Evolutionary conservation across 1,284 basidiomycete genomes (phyloP).

Genomic region (Cryptococcus sp.): DNA sequence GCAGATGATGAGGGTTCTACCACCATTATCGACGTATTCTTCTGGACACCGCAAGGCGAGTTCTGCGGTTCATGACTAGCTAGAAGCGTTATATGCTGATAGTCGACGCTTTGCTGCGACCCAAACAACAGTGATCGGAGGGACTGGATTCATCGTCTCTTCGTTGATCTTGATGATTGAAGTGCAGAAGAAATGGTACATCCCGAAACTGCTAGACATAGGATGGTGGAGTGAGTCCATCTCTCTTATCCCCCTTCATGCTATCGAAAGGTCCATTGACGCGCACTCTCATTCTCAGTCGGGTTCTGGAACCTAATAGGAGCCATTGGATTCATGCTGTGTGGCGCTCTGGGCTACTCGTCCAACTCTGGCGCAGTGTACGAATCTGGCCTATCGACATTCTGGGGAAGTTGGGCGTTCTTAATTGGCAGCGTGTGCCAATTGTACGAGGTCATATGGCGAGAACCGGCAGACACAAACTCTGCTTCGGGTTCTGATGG

Average conservation of each 20-base stretch:
- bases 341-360: constrained; percentile 61
- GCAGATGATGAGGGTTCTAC: constrained; percentile 45
- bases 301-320: constrained; percentile 64
- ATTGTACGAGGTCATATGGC: constrained; percentile 51
- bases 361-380: constrained; percentile 54
- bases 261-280: neutral
- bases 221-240: constrained; percentile 60
- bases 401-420: constrained; percentile 67
- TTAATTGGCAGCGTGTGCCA: constrained; percentile 63
- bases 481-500: neutral
- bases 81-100: neutral
- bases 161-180: constrained; percentile 62
- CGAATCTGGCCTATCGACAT: constrained; percentile 61
- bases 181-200: constrained; percentile 61
- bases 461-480: constrained; percentile 19
- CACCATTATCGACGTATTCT: constrained; percentile 51
- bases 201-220: constrained; percentile 46
- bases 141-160: constrained; percentile 61
- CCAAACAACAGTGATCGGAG: constrained; percentile 59
- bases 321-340: constrained; percentile 61
- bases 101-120: neutral
- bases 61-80: neutral
- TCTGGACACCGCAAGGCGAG: constrained; percentile 57
- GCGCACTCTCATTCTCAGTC: constrained; percentile 23
- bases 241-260: neutral